Base-by-base conservation (phyloP, 169 alveolate species). In the Eimeria acervulina region DNA sequence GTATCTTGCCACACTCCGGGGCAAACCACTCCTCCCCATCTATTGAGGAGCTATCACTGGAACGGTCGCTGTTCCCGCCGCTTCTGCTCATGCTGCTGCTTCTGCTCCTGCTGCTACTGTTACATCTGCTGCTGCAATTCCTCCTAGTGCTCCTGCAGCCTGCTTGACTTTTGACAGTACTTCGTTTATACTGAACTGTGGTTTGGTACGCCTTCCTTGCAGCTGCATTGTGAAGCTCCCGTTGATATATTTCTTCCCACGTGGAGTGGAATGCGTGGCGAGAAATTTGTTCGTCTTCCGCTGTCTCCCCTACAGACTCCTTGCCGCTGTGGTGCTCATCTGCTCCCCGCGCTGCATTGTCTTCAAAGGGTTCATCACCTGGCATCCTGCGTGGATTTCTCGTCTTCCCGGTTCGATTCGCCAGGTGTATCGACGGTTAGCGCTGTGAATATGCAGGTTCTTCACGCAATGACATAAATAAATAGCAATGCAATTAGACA, bases 11-110 rank as follows among this genome's bases (percentile, higher is more conserved):
- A 70, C 95, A 72, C 95, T 91, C 90, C 66, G 95, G 90, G 51
- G 59, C 95, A 76, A 91, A 91, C 95, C 95, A 91, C 51, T 91
- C 95, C 59, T 91, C 95, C n/a, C 90, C 91, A 28, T 91, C 90
- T 40, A 68, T 21, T 59, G 95, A 88, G 44, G 51, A 68, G 61
- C 83, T 63, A 66, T 40, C 83, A 26, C 94, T 63, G 66, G 59
- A 59, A 10, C 10, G 1, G 66, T 55, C 74, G 61, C 95, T 88
- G 76, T 59, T 26, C n/a, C 74, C 52, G 95, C 95, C 40, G 36
- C 70, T 42, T 68, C 95, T 38, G 51, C 93, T 31, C 12, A 78
- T 59, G 26, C 42, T 38, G 55, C 80, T 85, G 36, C 44, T 59
- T 10, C 76, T 52, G 70, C 61, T 44, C 12, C 74, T 12, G 28